phyloP scores from a whole-genome alignment of 768 basidiomycete species.

The Nevesoporus exiguus region DNA sequence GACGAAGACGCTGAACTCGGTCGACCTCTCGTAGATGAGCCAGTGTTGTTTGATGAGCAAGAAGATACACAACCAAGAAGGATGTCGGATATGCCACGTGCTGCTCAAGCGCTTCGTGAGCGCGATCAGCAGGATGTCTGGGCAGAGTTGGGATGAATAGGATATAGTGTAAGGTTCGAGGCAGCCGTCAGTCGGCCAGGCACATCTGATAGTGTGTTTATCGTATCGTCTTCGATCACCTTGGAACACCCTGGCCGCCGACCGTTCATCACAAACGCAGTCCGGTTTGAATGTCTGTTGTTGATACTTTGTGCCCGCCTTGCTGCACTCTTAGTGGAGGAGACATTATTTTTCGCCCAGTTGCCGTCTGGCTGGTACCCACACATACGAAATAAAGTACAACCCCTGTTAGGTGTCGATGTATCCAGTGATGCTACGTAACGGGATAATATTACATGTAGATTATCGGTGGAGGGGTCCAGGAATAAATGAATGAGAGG shows the following conservation, averaged over 20 bases:
- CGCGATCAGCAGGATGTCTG: constrained; percentile 68
- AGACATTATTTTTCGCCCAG: background rate
- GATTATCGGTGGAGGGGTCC: no score
- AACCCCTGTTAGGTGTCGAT: no score
- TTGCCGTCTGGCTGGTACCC: no score
- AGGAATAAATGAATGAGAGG: background rate
- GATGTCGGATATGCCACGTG: constrained; percentile 59
- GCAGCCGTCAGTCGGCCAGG: background rate
- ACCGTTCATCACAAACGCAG: background rate
- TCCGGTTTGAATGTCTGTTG: background rate
- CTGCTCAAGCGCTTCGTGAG: constrained; percentile 49
- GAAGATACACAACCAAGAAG: constrained; percentile 30
- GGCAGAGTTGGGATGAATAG: constrained; percentile 55
- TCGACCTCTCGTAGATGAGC: constrained; percentile 55
- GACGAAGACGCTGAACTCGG: constrained; percentile 53
- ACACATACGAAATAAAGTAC: no score
- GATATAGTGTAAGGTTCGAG: background rate
- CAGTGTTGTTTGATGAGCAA: constrained; percentile 62
- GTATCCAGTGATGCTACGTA: no score
- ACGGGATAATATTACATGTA: no score
- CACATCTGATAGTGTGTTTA: background rate
- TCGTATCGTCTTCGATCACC: background rate
- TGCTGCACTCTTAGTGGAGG: background rate
- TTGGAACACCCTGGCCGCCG: background rate
- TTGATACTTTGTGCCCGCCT: background rate